Conservation (phyloP, 495 filamentous ascomycete species). For the Neurospora tetraspora region DNA sequence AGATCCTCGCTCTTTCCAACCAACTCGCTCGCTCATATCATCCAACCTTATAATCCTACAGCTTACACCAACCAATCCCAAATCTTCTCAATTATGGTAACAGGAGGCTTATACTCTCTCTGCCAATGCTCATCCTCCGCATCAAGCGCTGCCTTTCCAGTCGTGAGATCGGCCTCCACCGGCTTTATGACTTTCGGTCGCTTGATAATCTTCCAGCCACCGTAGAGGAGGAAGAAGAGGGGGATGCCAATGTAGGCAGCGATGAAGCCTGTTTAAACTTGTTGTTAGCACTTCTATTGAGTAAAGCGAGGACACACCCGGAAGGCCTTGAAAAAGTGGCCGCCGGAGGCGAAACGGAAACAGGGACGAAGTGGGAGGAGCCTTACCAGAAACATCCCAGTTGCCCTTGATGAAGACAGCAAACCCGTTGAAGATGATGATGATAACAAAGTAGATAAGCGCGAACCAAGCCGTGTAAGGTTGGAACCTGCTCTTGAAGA, state of each 20-base stretch:
- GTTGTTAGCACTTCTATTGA: not conserved
- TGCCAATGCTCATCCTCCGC: constrained; percentile 8
- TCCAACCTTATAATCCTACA: not conserved
- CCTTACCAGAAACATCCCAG: constrained; percentile 16
- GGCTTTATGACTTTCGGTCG: not conserved
- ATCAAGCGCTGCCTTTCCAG: constrained; percentile 8
- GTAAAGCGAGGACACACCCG: not conserved
- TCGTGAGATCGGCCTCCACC: constrained; percentile 1
- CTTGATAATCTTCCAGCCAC: constrained; percentile 9
- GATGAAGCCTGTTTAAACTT: constrained; percentile 32
- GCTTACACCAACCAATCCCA: not conserved
- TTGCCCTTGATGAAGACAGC: constrained; percentile 49
- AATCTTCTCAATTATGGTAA: not conserved
- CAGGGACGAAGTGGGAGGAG: constrained; percentile 21
- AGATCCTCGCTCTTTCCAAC: not conserved
- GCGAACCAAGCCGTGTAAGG: constrained; percentile 43
- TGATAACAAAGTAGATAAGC: constrained; percentile 38
- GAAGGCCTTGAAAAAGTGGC: not conserved
- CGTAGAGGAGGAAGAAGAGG: constrained; percentile 45
- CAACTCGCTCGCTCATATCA: not conserved
- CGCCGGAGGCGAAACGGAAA: not conserved
- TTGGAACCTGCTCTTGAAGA: constrained; percentile 43
- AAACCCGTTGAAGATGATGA: constrained; percentile 53
- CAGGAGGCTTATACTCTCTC: not conserved
- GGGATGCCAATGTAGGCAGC: constrained; percentile 56